Base-by-base conservation (phyloP, 306 rosid genomes). In the Castanopsis chinensis region DNA sequence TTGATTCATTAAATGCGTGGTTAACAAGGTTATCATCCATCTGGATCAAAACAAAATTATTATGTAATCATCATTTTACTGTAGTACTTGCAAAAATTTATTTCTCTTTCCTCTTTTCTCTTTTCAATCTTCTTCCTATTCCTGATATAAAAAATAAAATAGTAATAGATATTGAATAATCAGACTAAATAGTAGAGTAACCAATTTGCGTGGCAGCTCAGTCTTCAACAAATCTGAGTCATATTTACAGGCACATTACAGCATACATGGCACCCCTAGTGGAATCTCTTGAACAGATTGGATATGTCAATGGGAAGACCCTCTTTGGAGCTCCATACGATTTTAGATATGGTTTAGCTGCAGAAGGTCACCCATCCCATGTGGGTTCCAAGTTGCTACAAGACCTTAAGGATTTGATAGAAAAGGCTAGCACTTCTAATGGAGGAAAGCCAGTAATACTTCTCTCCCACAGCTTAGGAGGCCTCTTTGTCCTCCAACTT, bases 311-410 rank as follows among this genome's bases (percentile, higher is more conserved):
- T 13, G 94, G 91, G 3, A 68, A 86, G 72, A 95, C 86, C 30
- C 85, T 95, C 4, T 95, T 91, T 57, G 99, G 99, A 73, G 99
- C 99, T 14, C 99, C 98, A 1, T 92, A 92, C 28, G 98, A 95
- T 81, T 95, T 95, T 77, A 89, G 97, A 8, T 92, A 95, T 25
- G 98, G 99, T 63, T 87, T 95, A 49, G 98, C 99, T 0, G 83
- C 92, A 1, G 87, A 87, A 73, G 92, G 89, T 5, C 98, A 87
- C 28, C 91, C 93, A 55, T 87, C 86, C 64, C 78, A 69, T 6
- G 99, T 91, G 41, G 98, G 99, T 1, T 75, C 97, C n/a, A 88
- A 90, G 83, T 95, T 86, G 78, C 74, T 95, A 1, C 53, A 90
- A 25, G 99, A 95, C 81, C 88, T 95, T 5, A 94, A 85, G 80